phyloP scores from a whole-genome alignment of 2,329 filamentous ascomycete genomes.

The Aspergillus flavus region DNA sequence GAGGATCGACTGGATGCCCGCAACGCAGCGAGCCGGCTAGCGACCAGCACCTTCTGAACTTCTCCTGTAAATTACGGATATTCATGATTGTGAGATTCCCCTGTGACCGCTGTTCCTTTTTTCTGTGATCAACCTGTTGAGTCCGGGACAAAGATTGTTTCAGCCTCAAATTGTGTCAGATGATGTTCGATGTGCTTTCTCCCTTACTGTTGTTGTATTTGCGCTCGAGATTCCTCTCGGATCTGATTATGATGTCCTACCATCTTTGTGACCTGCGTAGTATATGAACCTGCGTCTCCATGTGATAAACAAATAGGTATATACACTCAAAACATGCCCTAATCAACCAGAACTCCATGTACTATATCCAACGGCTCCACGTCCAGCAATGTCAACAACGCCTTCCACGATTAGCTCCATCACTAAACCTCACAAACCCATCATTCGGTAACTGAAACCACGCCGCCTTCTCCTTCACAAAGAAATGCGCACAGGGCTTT shows the following conservation, averaged over 20 bases:
- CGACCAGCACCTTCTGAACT: constrained; percentile 83
- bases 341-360: neutral
- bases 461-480: constrained; percentile 43
- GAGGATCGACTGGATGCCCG: constrained; percentile 93
- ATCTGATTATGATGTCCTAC: neutral
- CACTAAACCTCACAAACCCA: constrained; percentile 28
- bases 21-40: constrained; percentile 91
- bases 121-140: constrained; percentile 13
- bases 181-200: constrained; percentile 1
- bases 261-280: neutral
- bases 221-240: neutral
- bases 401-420: constrained; percentile 20
- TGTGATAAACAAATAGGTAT: neutral
- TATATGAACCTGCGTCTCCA: neutral
- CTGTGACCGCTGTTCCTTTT: constrained; percentile 23
- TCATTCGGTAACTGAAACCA: constrained; percentile 45
- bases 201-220: neutral
- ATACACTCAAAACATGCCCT: neutral
- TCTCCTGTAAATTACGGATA: constrained; percentile 38
- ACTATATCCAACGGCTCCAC: neutral
- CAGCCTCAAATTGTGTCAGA: neutral
- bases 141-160: neutral
- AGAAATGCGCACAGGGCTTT: constrained; percentile 45
- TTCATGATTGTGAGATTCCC: constrained; percentile 38
- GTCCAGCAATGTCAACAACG: neutral